Evolutionary conservation across 2,329 filamentous ascomycete species (phyloP).

Genomic region (Trichoderma gracile): DNA sequence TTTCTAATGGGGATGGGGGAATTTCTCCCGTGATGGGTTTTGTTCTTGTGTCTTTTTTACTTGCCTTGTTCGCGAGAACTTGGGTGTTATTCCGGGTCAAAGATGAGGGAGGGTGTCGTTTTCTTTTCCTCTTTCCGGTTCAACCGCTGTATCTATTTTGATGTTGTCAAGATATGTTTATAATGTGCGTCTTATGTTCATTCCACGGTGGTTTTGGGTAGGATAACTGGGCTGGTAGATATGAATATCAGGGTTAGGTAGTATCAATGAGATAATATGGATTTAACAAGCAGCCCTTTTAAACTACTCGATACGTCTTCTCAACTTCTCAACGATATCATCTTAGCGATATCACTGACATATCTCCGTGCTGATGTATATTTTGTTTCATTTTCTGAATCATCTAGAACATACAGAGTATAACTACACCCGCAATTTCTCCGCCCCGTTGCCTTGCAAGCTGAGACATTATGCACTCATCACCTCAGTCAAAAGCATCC

Average conservation of each 20-base stretch:
- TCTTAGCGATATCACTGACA: background rate
- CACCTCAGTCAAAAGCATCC: conserved; percentile 19
- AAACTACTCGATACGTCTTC: background rate
- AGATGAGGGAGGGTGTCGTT: background rate
- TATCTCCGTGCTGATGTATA: background rate
- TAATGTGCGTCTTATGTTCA: conserved; percentile 13
- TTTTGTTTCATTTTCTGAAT: background rate
- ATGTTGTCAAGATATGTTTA: conserved; percentile 16
- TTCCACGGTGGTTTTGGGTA: conserved; percentile 6
- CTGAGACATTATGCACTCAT: conserved; percentile 24
- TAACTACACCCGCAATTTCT: conserved; percentile 14
- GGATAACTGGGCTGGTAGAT: conserved; percentile 6
- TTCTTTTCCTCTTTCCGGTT: background rate
- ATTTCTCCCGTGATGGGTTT: no score
- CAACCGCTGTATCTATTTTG: conserved; percentile 24
- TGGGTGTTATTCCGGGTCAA: background rate
- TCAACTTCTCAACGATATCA: background rate
- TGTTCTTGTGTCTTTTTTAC: background rate
- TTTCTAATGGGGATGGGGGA: conserved; percentile 36
- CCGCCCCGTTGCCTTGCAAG: background rate
- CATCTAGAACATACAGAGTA: conserved; percentile 18
- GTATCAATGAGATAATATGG: conserved; percentile 15
- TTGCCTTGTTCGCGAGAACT: background rate
- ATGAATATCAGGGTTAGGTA: conserved; percentile 9
- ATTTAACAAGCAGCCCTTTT: background rate